Conservation (phyloP, 768 basidiomycete species). For the Neoboletus brunneissimus region DNA sequence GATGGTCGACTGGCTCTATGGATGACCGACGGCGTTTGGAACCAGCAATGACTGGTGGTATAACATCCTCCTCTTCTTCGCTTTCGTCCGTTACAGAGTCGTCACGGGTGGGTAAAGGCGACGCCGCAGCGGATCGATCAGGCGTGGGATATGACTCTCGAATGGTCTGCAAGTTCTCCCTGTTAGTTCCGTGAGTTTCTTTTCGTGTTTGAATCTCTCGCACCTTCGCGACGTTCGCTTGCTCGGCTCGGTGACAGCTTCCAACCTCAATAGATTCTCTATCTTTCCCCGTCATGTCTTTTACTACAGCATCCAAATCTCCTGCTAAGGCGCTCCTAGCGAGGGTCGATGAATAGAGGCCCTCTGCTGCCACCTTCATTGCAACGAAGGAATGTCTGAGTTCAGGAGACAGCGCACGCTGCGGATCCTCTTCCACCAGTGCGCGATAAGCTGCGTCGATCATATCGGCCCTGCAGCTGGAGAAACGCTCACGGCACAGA, state of each 20-base stretch:
- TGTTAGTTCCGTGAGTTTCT: neutral
- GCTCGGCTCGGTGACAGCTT: neutral
- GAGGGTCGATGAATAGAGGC: conserved; percentile 29
- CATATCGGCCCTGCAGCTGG: conserved; percentile 25
- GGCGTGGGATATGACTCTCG: conserved; percentile 20
- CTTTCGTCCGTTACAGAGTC: conserved; percentile 11
- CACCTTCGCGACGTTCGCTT: neutral
- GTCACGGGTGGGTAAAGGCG: conserved; percentile 10
- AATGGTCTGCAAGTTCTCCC: neutral
- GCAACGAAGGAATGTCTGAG: conserved; percentile 27
- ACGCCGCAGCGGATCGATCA: neutral
- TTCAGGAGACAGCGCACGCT: conserved; percentile 5
- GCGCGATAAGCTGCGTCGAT: conserved; percentile 30
- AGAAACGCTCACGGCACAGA: conserved; percentile 32
- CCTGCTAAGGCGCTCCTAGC: conserved; percentile 27
- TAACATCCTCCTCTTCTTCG: conserved; percentile 13
- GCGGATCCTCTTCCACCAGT: conserved; percentile 23
- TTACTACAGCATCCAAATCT: conserved; percentile 30
- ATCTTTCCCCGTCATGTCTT: conserved; percentile 24
- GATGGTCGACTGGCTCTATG: neutral
- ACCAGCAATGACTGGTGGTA: conserved; percentile 15
- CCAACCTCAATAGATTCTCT: neutral
- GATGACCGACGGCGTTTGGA: conserved; percentile 20
- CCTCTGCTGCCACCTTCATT: conserved; percentile 33
- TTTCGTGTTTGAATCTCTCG: neutral